Conservation (phyloP, 192 early-diverging fungal species). For the Podila horticola region DNA sequence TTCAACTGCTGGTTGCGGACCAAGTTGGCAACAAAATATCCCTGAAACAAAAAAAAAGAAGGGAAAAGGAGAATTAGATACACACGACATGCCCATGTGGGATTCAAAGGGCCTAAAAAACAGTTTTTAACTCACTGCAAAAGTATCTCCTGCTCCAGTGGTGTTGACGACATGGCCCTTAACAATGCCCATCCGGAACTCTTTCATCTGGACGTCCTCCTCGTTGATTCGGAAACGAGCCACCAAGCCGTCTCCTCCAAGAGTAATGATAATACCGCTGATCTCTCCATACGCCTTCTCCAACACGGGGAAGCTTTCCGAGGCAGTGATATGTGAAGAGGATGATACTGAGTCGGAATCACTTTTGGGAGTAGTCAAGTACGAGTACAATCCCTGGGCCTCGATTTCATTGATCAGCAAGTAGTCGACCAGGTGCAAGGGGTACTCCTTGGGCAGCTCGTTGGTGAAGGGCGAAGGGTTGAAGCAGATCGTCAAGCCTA, state of each 20-base stretch:
- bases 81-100: not conserved
- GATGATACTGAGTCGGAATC: slow-evolving; percentile 12
- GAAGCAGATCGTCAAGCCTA: slow-evolving; percentile 77
- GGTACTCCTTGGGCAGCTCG: slow-evolving; percentile 56
- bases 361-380: slow-evolving; percentile 18
- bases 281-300: slow-evolving; percentile 56
- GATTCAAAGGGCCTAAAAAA: not conserved
- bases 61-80: not conserved
- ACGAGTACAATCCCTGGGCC: slow-evolving; percentile 58
- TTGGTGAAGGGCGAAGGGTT: slow-evolving; percentile 86
- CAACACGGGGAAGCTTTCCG: slow-evolving; percentile 46
- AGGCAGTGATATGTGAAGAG: slow-evolving; percentile 39
- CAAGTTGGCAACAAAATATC: slow-evolving; percentile 72
- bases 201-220: slow-evolving; percentile 37
- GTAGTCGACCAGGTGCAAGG: slow-evolving; percentile 72
- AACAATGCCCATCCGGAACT: slow-evolving; percentile 54
- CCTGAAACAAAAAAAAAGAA: slow-evolving; percentile 49
- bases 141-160: slow-evolving; percentile 74
- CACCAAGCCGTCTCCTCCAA: slow-evolving; percentile 73
- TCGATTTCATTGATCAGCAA: slow-evolving; percentile 88
- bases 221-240: slow-evolving; percentile 55
- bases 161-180: slow-evolving; percentile 64
- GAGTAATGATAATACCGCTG: slow-evolving; percentile 72
- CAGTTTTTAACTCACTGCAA: slow-evolving; percentile 51
- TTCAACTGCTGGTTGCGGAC: slow-evolving; percentile 48